These are phyloP conservation scores for Magnolia officinalis DNA, from an alignment of 164 flowering plant genomes.

Conservation along the genomic window DNA sequence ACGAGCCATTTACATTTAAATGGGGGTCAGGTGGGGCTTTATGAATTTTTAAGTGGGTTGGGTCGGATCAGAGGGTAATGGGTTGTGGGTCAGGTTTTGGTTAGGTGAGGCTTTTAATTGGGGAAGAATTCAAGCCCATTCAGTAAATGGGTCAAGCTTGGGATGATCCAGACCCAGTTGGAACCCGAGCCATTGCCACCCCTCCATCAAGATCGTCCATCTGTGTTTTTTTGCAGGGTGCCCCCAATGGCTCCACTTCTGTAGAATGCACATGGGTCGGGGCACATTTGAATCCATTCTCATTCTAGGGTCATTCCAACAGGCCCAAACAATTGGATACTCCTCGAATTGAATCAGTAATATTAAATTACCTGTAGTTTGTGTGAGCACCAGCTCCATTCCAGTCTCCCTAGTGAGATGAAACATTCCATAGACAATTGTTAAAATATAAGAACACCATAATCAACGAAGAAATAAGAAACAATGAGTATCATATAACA, in stretches of 20 bases:
- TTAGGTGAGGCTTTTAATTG: too few species aligned
- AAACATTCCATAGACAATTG: neutral
- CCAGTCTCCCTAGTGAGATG: slow-evolving; percentile 75
- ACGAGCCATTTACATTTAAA: too few species aligned
- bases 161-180: too few species aligned
- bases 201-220: neutral
- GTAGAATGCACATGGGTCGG: neutral
- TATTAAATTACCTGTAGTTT: slow-evolving; percentile 63
- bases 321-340: neutral
- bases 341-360: neutral
- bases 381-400: slow-evolving; percentile 96
- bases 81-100: too few species aligned
- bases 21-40: too few species aligned
- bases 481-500: neutral
- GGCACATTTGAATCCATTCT: neutral
- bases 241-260: neutral
- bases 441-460: neutral
- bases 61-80: too few species aligned
- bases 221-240: neutral
- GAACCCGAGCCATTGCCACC: neutral
- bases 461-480: too few species aligned
- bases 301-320: neutral
- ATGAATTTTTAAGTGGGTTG: too few species aligned
- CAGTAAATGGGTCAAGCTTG: too few species aligned
- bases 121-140: too few species aligned